Base-by-base conservation (phyloP, 768 basidiomycete genomes). In the Botryobasidium botryosum region DNA sequence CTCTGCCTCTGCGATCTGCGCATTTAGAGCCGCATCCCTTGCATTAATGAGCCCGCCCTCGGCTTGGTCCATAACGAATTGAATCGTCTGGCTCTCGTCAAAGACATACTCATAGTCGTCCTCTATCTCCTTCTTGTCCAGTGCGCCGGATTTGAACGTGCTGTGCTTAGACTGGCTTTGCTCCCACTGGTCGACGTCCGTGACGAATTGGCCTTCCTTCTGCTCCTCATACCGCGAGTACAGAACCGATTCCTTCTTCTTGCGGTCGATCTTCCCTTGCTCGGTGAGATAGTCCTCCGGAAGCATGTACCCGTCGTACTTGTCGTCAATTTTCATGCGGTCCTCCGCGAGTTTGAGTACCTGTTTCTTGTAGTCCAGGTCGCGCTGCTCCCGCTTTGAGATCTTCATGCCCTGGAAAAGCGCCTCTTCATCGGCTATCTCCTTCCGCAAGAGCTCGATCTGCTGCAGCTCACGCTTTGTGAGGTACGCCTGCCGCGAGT, bases 231-330 rank as follows among this genome's bases (percentile, higher is more conserved):
- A 97, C 31, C 94, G 86, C 54, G 82, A 72, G 60, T 94, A 96
- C 42, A 99, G 61, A 0, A 82, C 90, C 51, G 80, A 80, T 58
- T 88, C 75, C 57, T 94, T 90, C 64, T 85, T 87, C 68, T 94
- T 90, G 64, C 77, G 81, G 70, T 97, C 91, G 49, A 99, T 88
- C 64, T 91, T 94, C 24, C 94, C 94, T 59, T 96, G 90, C 55
- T 92, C 92, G 1, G 94, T 99, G 54, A 97, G 72, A 59, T 99
- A 99, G 61, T 97, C 94, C 53, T 97, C 94, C 0, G 94, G 94
- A 35, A 97, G 72, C 63, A 81, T 78, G 58, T 99, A 99, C 6
- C 92, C 92, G 50, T 99, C 94, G 63, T 71, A 86, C 50, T 84
- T 87, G 65, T 99, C 94, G 60, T 87, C 83, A 46, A 99, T 94